Evolutionary conservation across 2,329 filamentous ascomycete species (phyloP).

Genomic region (Microdochium nivale): DNA sequence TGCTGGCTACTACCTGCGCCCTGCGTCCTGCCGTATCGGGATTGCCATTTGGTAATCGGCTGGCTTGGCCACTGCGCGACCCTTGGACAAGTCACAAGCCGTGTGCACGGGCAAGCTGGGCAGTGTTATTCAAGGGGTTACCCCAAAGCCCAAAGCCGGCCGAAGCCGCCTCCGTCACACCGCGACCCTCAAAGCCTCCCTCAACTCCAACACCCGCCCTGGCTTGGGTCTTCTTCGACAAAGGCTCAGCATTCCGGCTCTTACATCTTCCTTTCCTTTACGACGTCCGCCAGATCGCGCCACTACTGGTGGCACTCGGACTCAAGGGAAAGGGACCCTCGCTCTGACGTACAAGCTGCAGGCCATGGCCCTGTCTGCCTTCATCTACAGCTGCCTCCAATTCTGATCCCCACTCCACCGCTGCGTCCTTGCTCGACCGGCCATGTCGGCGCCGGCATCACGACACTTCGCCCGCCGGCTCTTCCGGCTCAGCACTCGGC

Average conservation of each 20-base stretch:
- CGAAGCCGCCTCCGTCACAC: not conserved
- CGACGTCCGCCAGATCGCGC: too few relatives aligned
- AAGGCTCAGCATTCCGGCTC: too few relatives aligned
- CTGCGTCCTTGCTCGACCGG: not conserved
- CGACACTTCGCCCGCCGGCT: conserved; percentile 8
- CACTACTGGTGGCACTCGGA: too few relatives aligned
- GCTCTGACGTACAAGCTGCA: not conserved
- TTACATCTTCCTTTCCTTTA: too few relatives aligned
- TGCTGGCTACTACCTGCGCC: not conserved
- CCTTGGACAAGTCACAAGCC: not conserved
- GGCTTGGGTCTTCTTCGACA: too few relatives aligned
- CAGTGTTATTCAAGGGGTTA: not conserved
- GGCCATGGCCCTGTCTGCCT: not conserved
- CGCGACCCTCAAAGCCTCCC: not conserved
- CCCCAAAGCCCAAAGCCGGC: not conserved
- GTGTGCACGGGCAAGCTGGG: too few relatives aligned
- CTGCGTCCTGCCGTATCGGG: not conserved
- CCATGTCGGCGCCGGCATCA: conserved; percentile 10
- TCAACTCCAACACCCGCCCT: too few relatives aligned
- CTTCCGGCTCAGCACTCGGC: conserved; percentile 8
- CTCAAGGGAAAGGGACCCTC: too few relatives aligned
- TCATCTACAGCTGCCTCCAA: not conserved
- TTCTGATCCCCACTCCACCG: not conserved
- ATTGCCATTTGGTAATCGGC: not conserved
- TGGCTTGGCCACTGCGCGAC: not conserved